These are phyloP conservation scores for Cutaneotrichosporon cyanovorans DNA, from an alignment of 1,284 basidiomycete species.

Conservation along the genomic window DNA sequence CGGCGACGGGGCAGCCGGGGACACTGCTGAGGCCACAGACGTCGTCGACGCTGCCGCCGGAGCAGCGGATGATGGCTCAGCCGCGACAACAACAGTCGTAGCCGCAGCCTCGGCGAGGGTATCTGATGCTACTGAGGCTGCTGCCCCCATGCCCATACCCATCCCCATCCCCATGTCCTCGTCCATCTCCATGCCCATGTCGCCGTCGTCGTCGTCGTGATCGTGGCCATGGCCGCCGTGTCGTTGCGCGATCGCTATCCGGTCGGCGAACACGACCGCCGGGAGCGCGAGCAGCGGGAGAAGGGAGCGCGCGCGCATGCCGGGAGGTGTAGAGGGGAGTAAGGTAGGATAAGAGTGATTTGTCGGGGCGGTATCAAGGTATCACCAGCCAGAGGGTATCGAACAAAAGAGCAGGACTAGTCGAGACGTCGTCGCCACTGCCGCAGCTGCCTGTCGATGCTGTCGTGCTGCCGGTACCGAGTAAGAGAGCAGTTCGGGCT, in stretches of 20 bases:
- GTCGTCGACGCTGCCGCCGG: background rate
- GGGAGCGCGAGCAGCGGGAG: slow-evolving; percentile 4
- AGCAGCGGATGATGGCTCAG: background rate
- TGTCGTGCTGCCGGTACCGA: too few species aligned
- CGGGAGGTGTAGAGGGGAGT: background rate
- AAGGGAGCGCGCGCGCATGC: slow-evolving; percentile 11
- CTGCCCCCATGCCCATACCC: too few species aligned
- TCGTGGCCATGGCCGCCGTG: slow-evolving; percentile 13
- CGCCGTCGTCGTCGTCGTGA: slow-evolving; percentile 4
- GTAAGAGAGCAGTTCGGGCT: too few species aligned
- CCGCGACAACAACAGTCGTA: background rate
- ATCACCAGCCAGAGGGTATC: too few species aligned
- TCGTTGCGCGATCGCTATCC: background rate
- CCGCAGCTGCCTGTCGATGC: too few species aligned
- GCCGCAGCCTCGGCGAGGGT: background rate
- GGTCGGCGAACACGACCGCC: background rate
- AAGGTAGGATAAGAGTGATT: too few species aligned
- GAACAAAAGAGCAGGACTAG: too few species aligned
- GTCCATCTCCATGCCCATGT: background rate
- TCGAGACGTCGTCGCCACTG: too few species aligned
- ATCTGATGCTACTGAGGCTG: too few species aligned
- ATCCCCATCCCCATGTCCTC: background rate
- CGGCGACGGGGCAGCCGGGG: background rate
- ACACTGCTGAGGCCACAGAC: background rate
- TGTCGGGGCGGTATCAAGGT: too few species aligned